Evolutionary conservation across 2,329 filamentous ascomycete genomes (phyloP).

Genomic region (Paracamarosporium sp.): DNA sequence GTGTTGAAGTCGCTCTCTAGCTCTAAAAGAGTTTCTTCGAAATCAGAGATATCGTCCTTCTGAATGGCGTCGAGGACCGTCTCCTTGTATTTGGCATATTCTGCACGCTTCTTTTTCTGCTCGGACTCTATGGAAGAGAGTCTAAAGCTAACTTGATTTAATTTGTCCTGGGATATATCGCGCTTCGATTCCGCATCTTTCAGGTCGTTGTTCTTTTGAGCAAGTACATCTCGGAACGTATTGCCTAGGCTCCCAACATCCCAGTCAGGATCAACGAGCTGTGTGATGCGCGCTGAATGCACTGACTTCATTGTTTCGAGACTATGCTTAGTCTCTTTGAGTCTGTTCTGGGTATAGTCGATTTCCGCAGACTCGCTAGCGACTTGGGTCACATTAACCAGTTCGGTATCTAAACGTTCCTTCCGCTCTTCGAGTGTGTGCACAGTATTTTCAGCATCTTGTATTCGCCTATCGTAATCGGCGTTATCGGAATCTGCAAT

Average conservation of each 20-base stretch:
- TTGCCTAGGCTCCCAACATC: slow-evolving; percentile 71
- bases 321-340: slow-evolving; percentile 74
- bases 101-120: slow-evolving; percentile 67
- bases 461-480: slow-evolving; percentile 74
- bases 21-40: slow-evolving; percentile 59
- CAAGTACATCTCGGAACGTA: slow-evolving; percentile 70
- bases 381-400: slow-evolving; percentile 80
- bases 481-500: slow-evolving; percentile 69
- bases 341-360: slow-evolving; percentile 81
- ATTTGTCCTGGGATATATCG: slow-evolving; percentile 73
- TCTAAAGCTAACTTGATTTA: slow-evolving; percentile 78
- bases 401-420: slow-evolving; percentile 76
- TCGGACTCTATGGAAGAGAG: slow-evolving; percentile 71
- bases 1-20: slow-evolving; percentile 60
- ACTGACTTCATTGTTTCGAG: slow-evolving; percentile 79
- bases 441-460: slow-evolving; percentile 69
- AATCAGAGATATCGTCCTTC: slow-evolving; percentile 51
- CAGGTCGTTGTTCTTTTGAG: slow-evolving; percentile 64
- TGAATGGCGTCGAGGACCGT: slow-evolving; percentile 63
- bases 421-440: slow-evolving; percentile 74
- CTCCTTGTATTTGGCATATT: slow-evolving; percentile 67
- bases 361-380: slow-evolving; percentile 85
- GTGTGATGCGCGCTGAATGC: slow-evolving; percentile 73
- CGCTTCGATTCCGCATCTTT: slow-evolving; percentile 72
- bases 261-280: slow-evolving; percentile 72